phyloP scores from a whole-genome alignment of 176 grass and related monocot species.

The Avena atlantica region DNA sequence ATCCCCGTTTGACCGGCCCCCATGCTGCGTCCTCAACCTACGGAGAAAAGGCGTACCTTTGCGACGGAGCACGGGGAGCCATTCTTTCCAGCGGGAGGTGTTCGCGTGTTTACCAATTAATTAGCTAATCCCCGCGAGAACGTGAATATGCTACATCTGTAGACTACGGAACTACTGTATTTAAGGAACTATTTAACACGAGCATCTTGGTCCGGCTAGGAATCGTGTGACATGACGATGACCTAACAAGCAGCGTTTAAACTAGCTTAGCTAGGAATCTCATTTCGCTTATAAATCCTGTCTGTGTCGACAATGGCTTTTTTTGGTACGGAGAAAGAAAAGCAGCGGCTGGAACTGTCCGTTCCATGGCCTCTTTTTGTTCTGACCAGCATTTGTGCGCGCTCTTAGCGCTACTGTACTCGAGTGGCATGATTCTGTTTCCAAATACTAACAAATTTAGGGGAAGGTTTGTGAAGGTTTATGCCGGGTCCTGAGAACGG shows the following conservation, averaged over 20 bases:
- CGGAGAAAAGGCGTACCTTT: neutral
- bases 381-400: constrained; percentile 19
- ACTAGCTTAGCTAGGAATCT: neutral
- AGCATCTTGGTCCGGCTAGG: neutral
- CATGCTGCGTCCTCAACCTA: neutral
- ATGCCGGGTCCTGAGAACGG: too few relatives aligned
- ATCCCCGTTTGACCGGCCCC: constrained; percentile 26
- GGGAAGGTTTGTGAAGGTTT: neutral
- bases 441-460: neutral
- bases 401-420: neutral
- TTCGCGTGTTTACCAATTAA: neutral
- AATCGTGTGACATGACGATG: neutral
- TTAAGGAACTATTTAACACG: neutral
- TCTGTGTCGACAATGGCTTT: neutral
- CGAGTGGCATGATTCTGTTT: neutral
- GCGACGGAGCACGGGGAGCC: constrained; percentile 25
- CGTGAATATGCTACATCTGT: neutral
- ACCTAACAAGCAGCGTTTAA: neutral
- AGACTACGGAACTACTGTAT: neutral
- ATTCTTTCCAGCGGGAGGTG: constrained; percentile 28
- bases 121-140: neutral
- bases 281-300: neutral
- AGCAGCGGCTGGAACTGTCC: constrained; percentile 21
- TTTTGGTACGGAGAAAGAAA: neutral
- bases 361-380: neutral